Conservation (phyloP, 352 stramenopile genomes). For the Phytophthora fragariaefolia region DNA sequence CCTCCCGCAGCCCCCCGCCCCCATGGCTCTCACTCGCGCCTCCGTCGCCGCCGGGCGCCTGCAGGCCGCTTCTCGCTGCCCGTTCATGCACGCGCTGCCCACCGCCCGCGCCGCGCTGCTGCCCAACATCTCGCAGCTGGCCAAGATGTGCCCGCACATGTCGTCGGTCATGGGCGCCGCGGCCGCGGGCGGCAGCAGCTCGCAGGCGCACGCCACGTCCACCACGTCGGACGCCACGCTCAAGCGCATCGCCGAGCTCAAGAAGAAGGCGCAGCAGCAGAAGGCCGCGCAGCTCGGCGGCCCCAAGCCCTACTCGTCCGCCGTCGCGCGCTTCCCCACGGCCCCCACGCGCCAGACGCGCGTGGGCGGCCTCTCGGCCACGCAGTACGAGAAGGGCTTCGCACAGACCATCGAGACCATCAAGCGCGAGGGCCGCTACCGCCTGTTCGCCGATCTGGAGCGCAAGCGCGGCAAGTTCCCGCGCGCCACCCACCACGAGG, state of each 20-base stretch:
- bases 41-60: slow-evolving; percentile 72
- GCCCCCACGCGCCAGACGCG: slow-evolving; percentile 59
- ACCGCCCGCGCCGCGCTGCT: slow-evolving; percentile 76
- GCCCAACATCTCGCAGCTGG: slow-evolving; percentile 87
- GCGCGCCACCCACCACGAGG: slow-evolving; percentile 75
- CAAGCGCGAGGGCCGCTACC: slow-evolving; percentile 89
- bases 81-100: slow-evolving; percentile 85
- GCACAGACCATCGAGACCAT: slow-evolving; percentile 80
- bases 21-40: slow-evolving; percentile 74
- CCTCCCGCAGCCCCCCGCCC: background rate
- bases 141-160: slow-evolving; percentile 90
- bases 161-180: slow-evolving; percentile 76
- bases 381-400: slow-evolving; percentile 80
- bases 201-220: slow-evolving; percentile 66
- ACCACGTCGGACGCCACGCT: slow-evolving; percentile 69
- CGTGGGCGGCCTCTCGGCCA: slow-evolving; percentile 60
- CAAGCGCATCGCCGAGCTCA: slow-evolving; percentile 75
- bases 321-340: slow-evolving; percentile 65
- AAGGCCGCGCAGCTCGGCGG: slow-evolving; percentile 35
- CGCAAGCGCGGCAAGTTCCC: slow-evolving; percentile 88
- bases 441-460: slow-evolving; percentile 87
- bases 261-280: slow-evolving; percentile 62
- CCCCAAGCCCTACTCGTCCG: slow-evolving; percentile 47
- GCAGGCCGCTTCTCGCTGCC: slow-evolving; percentile 78
- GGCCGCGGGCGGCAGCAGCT: slow-evolving; percentile 49